phyloP scores from a whole-genome alignment of 495 filamentous ascomycete species.

The Sordaria brevicollis region DNA sequence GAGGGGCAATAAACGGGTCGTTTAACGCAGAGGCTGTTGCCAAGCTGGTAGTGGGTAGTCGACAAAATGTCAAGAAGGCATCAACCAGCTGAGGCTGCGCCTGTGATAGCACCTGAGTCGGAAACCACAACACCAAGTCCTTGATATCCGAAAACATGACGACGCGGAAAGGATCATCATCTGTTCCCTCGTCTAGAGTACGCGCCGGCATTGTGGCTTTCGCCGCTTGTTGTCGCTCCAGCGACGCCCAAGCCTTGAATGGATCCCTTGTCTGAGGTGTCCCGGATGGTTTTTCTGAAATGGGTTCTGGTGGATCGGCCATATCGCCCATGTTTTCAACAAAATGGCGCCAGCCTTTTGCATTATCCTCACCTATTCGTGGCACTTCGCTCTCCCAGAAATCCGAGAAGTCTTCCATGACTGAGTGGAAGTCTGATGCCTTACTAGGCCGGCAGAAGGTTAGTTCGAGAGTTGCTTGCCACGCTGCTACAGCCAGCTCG shows the following conservation, averaged over 20 bases:
- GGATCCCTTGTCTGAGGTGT: slow-evolving; percentile 23
- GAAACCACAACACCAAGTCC: slow-evolving; percentile 48
- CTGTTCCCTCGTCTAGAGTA: slow-evolving; percentile 48
- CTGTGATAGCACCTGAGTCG: slow-evolving; percentile 17
- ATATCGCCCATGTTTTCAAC: slow-evolving; percentile 18
- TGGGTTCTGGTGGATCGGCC: slow-evolving; percentile 29
- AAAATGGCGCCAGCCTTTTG: slow-evolving; percentile 60
- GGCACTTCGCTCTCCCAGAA: slow-evolving; percentile 86
- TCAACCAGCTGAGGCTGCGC: slow-evolving; percentile 45
- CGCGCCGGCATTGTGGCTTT: slow-evolving; percentile 53
- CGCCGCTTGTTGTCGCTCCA: slow-evolving; percentile 42
- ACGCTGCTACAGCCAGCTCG: slow-evolving; percentile 68
- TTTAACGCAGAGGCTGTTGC: slow-evolving; percentile 6
- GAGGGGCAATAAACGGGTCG: slow-evolving; percentile 29
- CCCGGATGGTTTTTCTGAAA: slow-evolving; percentile 1
- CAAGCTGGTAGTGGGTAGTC: slow-evolving; percentile 44
- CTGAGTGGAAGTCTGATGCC: slow-evolving; percentile 13
- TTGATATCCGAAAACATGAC: slow-evolving; percentile 70
- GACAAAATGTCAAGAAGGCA: slow-evolving; percentile 59
- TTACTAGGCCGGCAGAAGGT: slow-evolving; percentile 44
- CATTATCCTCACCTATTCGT: slow-evolving; percentile 64
- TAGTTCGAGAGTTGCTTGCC: slow-evolving; percentile 77
- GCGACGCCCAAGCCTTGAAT: slow-evolving; percentile 48
- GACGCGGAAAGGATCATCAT: slow-evolving; percentile 70
- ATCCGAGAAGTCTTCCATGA: slow-evolving; percentile 43